Conservation (phyloP, 164 flowering plant species). For the Aristolochia californica region DNA sequence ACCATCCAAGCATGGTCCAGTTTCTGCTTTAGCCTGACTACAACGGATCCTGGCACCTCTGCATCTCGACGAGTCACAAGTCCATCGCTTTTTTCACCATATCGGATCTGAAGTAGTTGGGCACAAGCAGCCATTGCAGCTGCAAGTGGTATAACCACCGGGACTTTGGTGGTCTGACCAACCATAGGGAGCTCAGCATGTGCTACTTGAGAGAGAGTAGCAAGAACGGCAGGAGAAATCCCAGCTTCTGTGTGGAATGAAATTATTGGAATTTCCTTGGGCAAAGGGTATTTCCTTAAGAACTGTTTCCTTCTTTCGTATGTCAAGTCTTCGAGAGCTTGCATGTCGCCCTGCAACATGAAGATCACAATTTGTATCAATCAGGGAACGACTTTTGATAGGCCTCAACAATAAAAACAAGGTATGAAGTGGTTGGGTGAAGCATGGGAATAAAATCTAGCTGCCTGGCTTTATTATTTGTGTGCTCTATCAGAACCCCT, state of each 20-base stretch:
- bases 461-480: too few species aligned
- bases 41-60: slow-evolving; percentile 89
- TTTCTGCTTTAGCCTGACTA: slow-evolving; percentile 65
- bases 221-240: slow-evolving; percentile 64
- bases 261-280: slow-evolving; percentile 72
- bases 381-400: too few species aligned
- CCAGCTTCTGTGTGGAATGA: slow-evolving; percentile 89
- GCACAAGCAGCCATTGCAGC: slow-evolving; percentile 97
- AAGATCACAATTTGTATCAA: not conserved
- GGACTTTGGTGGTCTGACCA: slow-evolving; percentile 54
- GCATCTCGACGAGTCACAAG: slow-evolving; percentile 96
- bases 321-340: slow-evolving; percentile 82
- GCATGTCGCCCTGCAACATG: slow-evolving; percentile 70
- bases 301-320: slow-evolving; percentile 76
- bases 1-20: slow-evolving; percentile 99
- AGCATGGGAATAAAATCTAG: too few species aligned
- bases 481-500: too few species aligned
- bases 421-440: too few species aligned
- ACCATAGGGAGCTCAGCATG: slow-evolving; percentile 74
- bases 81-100: slow-evolving; percentile 90
- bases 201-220: slow-evolving; percentile 79
- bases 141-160: slow-evolving; percentile 79
- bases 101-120: slow-evolving; percentile 69
- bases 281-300: slow-evolving; percentile 52
- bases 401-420: too few species aligned